Evolutionary conservation across 257 asterid species (phyloP), one percentile per base, ranked within the genome.

Genomic region (Rubia yunnanensis): DNA sequence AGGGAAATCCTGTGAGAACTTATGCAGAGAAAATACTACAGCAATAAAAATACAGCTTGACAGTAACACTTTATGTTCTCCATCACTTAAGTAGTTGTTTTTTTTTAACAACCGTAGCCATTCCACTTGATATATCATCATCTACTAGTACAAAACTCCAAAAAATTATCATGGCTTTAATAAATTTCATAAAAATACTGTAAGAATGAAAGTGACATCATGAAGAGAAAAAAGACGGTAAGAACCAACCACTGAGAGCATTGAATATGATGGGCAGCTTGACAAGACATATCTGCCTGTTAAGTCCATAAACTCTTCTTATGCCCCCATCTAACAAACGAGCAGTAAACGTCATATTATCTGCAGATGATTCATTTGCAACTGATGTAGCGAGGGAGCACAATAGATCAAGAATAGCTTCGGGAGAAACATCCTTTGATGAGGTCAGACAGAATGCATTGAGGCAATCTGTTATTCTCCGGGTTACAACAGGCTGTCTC

Each of bases 321-420:
- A 94, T 90, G 68, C 99, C 99, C 70, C 77, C 71, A 71, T 83
- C 97, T 32, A 94, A 78, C 83, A 94, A 78, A 55, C 96, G 97
- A 73, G 88, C 88, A 71, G 88, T 90, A 71, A 81, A 81, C n/a
- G 89, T 81, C 89, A 88, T 76, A 80, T 80, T 77, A 75, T 88
- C 96, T 71, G 88, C 95, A 79, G 95, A 86, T 64, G 90, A 74
- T 68, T 83, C 95, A 50, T 78, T 69, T 31, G 80, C 34, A 52
- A 80, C 64, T 59, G 86, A 82, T 63, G 72, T 32, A 13, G 92
- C 96, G 61, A 94, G 78, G 71, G 85, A 82, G 82, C 95, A 85
- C 57, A 94, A 71, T 44, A 94, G 70, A 64, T 90, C 97, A 65
- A 83, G 84, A 15, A 94, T 84, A 24, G 71, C 76, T 74, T 84